phyloP scores from a whole-genome alignment of 148 eudicot species.

The Selenicereus undatus region DNA sequence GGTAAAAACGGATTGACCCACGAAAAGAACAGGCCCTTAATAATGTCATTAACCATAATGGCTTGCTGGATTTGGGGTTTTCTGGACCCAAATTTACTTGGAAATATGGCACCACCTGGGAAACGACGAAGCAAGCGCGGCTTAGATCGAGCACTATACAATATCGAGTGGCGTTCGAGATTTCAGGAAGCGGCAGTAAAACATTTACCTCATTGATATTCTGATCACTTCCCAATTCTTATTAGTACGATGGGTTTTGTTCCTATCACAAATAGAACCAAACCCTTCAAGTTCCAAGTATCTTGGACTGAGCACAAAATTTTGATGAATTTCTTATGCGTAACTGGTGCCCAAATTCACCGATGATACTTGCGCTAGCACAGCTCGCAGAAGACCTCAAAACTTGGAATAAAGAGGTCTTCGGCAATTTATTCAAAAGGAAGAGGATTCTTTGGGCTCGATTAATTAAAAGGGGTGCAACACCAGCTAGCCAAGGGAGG shows the following conservation, averaged over 20 bases:
- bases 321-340: too few relatives aligned
- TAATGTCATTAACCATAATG: neutral
- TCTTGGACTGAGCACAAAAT: too few relatives aligned
- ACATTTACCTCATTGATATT: neutral
- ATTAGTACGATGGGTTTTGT: neutral
- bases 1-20: too few relatives aligned
- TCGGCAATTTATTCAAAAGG: neutral
- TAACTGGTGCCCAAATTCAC: too few relatives aligned
- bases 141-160: neutral
- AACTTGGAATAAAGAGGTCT: neutral
- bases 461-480: neutral
- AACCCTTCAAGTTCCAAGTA: too few relatives aligned
- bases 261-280: neutral
- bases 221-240: neutral
- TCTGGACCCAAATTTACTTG: neutral
- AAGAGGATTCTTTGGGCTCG: neutral
- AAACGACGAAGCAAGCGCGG: neutral
- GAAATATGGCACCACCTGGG: neutral
- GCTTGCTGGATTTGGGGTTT: neutral
- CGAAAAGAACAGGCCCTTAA: too few relatives aligned
- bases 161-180: neutral
- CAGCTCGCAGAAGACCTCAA: too few relatives aligned
- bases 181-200: neutral
- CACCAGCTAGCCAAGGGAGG: fast-evolving
- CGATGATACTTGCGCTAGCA: too few relatives aligned